phyloP scores from a whole-genome alignment of 176 grass and related monocot genomes.

The Triticum turgidum region DNA sequence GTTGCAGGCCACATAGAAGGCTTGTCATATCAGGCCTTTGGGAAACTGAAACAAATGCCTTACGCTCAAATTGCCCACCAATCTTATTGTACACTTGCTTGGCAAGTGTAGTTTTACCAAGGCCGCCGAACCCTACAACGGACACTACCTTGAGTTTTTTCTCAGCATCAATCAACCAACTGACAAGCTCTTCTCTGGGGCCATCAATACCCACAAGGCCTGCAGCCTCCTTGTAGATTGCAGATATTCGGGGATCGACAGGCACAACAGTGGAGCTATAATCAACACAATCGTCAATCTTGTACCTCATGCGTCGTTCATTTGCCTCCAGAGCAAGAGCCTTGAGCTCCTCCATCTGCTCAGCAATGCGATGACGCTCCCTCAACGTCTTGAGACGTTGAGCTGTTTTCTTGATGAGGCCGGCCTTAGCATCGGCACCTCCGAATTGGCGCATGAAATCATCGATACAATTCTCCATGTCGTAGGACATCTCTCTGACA shows the following conservation, averaged over 20 bases:
- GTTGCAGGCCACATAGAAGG: neutral
- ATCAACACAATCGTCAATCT: neutral
- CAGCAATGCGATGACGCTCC: neutral
- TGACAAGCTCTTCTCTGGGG: neutral
- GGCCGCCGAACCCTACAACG: neutral
- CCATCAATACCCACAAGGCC: slow-evolving; percentile 6
- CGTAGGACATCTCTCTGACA: slow-evolving; percentile 1
- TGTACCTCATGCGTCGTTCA: neutral
- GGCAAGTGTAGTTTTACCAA: slow-evolving; percentile 1
- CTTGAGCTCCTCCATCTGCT: neutral
- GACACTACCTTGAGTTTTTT: neutral
- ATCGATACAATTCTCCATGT: neutral
- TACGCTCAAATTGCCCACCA: neutral
- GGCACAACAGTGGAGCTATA: neutral
- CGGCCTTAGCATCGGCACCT: neutral
- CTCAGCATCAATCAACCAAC: neutral
- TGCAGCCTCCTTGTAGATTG: neutral
- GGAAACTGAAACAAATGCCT: neutral
- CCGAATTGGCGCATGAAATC: neutral
- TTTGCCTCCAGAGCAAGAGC: neutral
- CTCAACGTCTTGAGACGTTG: neutral
- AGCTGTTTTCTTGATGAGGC: neutral
- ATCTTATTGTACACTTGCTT: neutral
- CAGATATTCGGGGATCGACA: neutral
- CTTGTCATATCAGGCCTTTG: neutral